These are phyloP conservation scores for Bipolaris bicolor DNA, from an alignment of 2,329 filamentous ascomycete species.

Conservation along the genomic window DNA sequence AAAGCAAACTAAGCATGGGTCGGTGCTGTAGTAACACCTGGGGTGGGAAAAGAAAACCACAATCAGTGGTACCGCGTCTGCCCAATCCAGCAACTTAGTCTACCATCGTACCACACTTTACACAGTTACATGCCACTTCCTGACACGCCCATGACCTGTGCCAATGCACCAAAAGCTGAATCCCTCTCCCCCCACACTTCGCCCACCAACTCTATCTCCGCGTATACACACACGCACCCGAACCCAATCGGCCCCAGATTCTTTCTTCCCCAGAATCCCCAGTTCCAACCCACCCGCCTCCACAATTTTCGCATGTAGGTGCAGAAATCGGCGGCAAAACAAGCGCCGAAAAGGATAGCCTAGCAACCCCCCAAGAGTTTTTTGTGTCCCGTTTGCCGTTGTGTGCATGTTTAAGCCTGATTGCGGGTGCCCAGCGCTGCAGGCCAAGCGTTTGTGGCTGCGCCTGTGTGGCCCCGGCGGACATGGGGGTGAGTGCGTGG, in stretches of 20 bases:
- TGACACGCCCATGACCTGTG: conserved; percentile 1
- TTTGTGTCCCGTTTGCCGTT: no score
- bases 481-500: no score
- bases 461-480: neutral
- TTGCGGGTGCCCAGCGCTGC: conserved; percentile 13
- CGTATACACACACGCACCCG: no score
- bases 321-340: neutral
- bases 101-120: conserved; percentile 3
- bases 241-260: no score
- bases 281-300: no score
- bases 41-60: no score
- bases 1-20: neutral
- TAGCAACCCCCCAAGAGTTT: no score
- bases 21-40: no score
- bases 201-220: neutral
- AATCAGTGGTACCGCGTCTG: neutral
- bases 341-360: conserved; percentile 3
- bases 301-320: no score
- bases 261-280: no score
- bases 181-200: no score
- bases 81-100: neutral
- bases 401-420: neutral
- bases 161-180: neutral
- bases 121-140: neutral
- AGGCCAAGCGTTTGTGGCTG: conserved; percentile 17